phyloP scores from a whole-genome alignment of 1,284 basidiomycete genomes.

The Schizophyllum amplum region DNA sequence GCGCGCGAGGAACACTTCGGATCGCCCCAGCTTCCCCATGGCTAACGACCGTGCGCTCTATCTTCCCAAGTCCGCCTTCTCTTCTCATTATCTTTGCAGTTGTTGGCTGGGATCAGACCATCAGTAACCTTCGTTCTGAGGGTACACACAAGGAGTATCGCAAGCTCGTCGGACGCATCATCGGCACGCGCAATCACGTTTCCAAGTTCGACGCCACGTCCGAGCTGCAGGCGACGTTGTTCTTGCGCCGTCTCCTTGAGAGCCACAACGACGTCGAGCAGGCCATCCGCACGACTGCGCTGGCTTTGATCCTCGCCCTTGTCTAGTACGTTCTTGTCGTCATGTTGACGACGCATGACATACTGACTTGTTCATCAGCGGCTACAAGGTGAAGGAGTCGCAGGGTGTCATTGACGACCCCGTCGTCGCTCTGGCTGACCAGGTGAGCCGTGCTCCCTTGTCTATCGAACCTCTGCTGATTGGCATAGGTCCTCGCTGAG shows the following conservation, averaged over 20 bases:
- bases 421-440: slow-evolving; percentile 35
- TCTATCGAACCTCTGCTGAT: no score
- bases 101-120: slow-evolving; percentile 26
- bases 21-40: slow-evolving; percentile 28
- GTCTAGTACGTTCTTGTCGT: slow-evolving; percentile 24
- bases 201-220: slow-evolving; percentile 28
- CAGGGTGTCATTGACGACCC: slow-evolving; percentile 40
- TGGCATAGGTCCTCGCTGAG: slow-evolving; percentile 30
- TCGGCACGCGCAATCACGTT: slow-evolving; percentile 25
- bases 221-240: slow-evolving; percentile 34
- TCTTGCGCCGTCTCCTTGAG: slow-evolving; percentile 35
- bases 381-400: slow-evolving; percentile 35
- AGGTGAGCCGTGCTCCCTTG: slow-evolving; percentile 31
- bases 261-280: slow-evolving; percentile 32
- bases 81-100: slow-evolving; percentile 25
- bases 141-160: slow-evolving; percentile 36
- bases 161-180: slow-evolving; percentile 37
- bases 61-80: slow-evolving; percentile 14
- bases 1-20: slow-evolving; percentile 28
- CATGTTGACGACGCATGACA: slow-evolving; percentile 39
- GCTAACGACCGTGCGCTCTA: slow-evolving; percentile 29
- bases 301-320: slow-evolving; percentile 40
- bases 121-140: slow-evolving; percentile 4
- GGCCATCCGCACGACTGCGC: slow-evolving; percentile 23
- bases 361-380: slow-evolving; percentile 37